Conservation (phyloP, 2,329 filamentous ascomycete genomes). For the Fusarium pilosicola region DNA sequence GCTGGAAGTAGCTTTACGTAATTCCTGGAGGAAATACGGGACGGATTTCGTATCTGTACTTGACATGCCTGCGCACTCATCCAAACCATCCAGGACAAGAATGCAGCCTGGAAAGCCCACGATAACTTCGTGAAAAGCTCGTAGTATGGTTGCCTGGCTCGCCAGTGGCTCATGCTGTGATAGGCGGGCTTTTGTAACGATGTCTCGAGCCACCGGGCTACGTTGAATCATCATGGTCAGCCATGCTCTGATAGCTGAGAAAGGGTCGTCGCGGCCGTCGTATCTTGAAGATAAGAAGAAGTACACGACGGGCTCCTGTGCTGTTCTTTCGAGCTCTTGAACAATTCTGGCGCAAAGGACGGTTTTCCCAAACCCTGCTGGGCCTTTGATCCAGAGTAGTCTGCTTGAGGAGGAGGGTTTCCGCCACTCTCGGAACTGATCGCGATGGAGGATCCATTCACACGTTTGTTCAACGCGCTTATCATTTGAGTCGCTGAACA, state of each 20-base stretch:
- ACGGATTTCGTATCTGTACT: slow-evolving; percentile 28
- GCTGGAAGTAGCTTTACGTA: neutral
- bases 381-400: slow-evolving; percentile 48
- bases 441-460: neutral
- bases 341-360: slow-evolving; percentile 46
- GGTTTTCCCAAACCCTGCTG: slow-evolving; percentile 48
- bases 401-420: neutral
- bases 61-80: neutral
- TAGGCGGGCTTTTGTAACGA: neutral
- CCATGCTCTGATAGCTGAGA: slow-evolving; percentile 34
- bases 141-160: rapidly evolving
- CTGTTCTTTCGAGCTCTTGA: slow-evolving; percentile 31
- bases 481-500: neutral
- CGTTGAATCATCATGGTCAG: slow-evolving; percentile 35
- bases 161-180: neutral
- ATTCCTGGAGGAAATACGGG: neutral
- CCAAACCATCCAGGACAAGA: slow-evolving; percentile 16
- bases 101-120: neutral
- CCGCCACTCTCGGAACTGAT: neutral
- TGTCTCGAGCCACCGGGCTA: slow-evolving; percentile 19
- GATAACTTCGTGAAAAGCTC: rapidly evolving
- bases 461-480: neutral
- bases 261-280: slow-evolving; percentile 29
- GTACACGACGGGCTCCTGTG: slow-evolving; percentile 18
- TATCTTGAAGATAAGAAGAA: slow-evolving; percentile 48